Percentiles rank a stretch among this genome's conserved stretches.
Evolutionary conservation across 2,329 filamentous ascomycete genomes (phyloP).

Genomic region (Zasmidium angulare): DNA sequence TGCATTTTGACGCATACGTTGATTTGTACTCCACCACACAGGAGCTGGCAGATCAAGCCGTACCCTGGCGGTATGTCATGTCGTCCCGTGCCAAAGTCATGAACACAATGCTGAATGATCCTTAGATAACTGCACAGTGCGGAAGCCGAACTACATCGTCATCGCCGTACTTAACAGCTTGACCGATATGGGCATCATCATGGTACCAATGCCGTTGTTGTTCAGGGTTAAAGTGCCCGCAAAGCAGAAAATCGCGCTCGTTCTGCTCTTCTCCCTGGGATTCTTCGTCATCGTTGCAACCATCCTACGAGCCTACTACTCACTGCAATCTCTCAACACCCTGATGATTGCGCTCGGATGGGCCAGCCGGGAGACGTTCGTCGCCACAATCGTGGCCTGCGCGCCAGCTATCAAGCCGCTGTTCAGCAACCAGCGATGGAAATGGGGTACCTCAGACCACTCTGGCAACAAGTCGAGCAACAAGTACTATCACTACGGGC

Average conservation of each 20-base stretch:
- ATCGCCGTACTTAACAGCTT: slow-evolving; percentile 61
- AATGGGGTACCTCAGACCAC: slow-evolving; percentile 3
- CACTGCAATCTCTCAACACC: slow-evolving; percentile 45
- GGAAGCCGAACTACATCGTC: slow-evolving; percentile 56
- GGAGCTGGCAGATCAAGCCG: slow-evolving; percentile 37
- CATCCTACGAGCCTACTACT: slow-evolving; percentile 52
- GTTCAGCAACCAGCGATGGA: slow-evolving; percentile 39
- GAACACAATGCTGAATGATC: not conserved
- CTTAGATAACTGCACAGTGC: slow-evolving; percentile 25
- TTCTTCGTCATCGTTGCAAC: slow-evolving; percentile 49
- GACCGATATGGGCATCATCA: slow-evolving; percentile 60
- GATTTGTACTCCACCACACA: slow-evolving; percentile 31
- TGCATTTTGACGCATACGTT: slow-evolving; percentile 33
- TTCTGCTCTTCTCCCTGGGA: slow-evolving; percentile 52
- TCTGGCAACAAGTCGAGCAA: slow-evolving; percentile 12
- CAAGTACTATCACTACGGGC: not conserved
- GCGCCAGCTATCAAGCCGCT: slow-evolving; percentile 56
- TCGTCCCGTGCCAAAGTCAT: not conserved
- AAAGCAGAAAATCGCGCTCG: slow-evolving; percentile 56
- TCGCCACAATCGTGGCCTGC: slow-evolving; percentile 56
- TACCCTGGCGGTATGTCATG: slow-evolving; percentile 11
- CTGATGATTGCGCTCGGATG: slow-evolving; percentile 42
- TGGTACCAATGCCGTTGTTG: slow-evolving; percentile 57
- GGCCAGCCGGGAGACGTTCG: slow-evolving; percentile 56
- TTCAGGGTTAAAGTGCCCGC: slow-evolving; percentile 50